Percentiles rank a stretch among this genome's conserved stretches.
phyloP scores from a whole-genome alignment of 495 filamentous ascomycete species.

The Pseudevernia furfuracea region DNA sequence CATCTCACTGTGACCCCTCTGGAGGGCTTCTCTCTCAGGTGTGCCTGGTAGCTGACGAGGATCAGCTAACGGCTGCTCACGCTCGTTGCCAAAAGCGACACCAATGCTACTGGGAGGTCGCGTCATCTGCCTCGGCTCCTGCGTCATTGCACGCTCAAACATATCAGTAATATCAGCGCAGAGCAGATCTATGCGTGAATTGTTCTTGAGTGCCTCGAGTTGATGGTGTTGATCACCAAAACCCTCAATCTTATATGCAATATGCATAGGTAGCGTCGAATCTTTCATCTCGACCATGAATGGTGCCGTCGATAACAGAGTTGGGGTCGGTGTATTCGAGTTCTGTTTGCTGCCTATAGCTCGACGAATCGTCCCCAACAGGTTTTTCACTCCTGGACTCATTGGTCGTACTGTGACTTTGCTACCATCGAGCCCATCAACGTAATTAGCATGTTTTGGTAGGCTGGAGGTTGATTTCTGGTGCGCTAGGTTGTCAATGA shows the following conservation, averaged over 20 bases:
- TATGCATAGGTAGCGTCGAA: constrained; percentile 40
- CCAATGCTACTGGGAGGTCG: constrained; percentile 18
- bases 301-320: constrained; percentile 15
- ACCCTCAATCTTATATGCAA: constrained; percentile 41
- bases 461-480: constrained; percentile 29
- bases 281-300: constrained; percentile 30
- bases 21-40: constrained; percentile 24
- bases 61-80: constrained; percentile 21
- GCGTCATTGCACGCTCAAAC: constrained; percentile 39
- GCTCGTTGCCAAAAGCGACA: constrained; percentile 20
- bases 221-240: constrained; percentile 40
- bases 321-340: constrained; percentile 34
- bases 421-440: constrained; percentile 9
- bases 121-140: constrained; percentile 12
- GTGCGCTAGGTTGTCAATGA: constrained; percentile 64
- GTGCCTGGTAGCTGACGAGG: constrained; percentile 18
- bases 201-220: constrained; percentile 33
- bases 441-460: constrained; percentile 16
- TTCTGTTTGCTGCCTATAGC: constrained; percentile 67
- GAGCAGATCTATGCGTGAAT: constrained; percentile 61
- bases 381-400: constrained; percentile 67
- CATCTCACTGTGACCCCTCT: constrained; percentile 49
- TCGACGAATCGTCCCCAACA: constrained; percentile 81
- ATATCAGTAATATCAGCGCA: constrained; percentile 65
- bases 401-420: constrained; percentile 32